Evolutionary conservation across 805 yeast genomes (phyloP), one percentile per base, ranked within the genome.

Genomic region (Candida nitratophila): DNA sequence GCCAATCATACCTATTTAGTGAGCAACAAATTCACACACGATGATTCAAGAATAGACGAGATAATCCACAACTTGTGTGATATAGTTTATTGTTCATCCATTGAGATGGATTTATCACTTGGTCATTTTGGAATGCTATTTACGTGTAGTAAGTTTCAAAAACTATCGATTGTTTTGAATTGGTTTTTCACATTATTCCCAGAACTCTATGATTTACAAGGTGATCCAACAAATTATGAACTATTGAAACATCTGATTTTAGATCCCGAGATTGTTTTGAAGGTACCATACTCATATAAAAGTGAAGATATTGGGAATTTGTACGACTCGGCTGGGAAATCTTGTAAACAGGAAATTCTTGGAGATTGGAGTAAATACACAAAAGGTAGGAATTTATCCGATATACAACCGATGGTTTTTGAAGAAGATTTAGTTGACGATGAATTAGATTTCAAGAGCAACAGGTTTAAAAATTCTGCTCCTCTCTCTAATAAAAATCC

Each of bases 41-140:
- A 37, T 16, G 10, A 21, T 17, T 12, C 44, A 3, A 19, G 29
- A 12, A 16, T 42, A n/a, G 40, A 38, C 2, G 26, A 20, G 20
- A 9, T 29, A 4, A 20, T 51, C 14, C 60, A 66, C 20, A 31
- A 51, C 4, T 52, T 73, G 3, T 73, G 78, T 47, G 41, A 56
- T 14, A 46, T 53, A 7, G 58, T 65, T 9, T 65, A 70, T 43
- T 74, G 79, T 51, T 54, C 54, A n/a, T 63, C 65, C 3, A 59
- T 74, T 21, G 47, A 44, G 21, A 59, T 64, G 9, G 62, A 71
- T 48, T 67, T 70, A 1, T 37, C 45, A 8, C 44, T 42, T 4
- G 77, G 76, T 0, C 44, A 45, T n/a, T 73, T 71, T 50, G 78
- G 78, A 1, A 49, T 51, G 29, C 69, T 57, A 49, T 64, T 77